Conservation (phyloP, 345 rosid species). For the Hypericum perforatum region DNA sequence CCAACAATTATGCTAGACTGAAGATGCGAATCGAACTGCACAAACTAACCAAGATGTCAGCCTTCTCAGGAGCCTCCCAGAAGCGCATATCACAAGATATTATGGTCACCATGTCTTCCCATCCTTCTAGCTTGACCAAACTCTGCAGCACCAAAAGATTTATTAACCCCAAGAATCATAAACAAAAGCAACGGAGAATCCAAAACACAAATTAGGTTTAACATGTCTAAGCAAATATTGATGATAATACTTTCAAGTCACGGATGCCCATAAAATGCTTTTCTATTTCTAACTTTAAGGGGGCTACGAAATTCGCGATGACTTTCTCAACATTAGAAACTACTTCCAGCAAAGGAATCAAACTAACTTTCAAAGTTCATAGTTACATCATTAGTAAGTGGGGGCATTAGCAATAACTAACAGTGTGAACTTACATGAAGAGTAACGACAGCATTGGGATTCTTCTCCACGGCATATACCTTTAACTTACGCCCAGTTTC, state of each 20-base stretch:
- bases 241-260: too few species aligned
- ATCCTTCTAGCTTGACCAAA: constrained; percentile 82
- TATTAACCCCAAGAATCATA: constrained; percentile 11
- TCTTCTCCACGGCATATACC: constrained; percentile 94
- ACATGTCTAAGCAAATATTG: too few species aligned
- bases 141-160: constrained; percentile 39
- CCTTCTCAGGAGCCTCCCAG: constrained; percentile 93
- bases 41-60: constrained; percentile 73
- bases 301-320: too few species aligned
- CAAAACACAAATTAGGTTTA: neutral
- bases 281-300: too few species aligned
- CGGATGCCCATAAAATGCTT: too few species aligned
- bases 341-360: too few species aligned
- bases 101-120: constrained; percentile 77
- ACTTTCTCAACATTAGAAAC: too few species aligned
- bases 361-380: too few species aligned
- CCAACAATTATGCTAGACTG: constrained; percentile 1
- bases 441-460: constrained; percentile 97
- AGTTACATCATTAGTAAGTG: too few species aligned
- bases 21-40: constrained; percentile 3
- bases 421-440: constrained; percentile 64
- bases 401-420: too few species aligned
- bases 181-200: constrained; percentile 7
- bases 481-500: constrained; percentile 78
- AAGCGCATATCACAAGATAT: constrained; percentile 91